These are phyloP conservation scores for Pochonia chlamydosporia DNA, from an alignment of 2,329 filamentous ascomycete species.

Conservation along the genomic window DNA sequence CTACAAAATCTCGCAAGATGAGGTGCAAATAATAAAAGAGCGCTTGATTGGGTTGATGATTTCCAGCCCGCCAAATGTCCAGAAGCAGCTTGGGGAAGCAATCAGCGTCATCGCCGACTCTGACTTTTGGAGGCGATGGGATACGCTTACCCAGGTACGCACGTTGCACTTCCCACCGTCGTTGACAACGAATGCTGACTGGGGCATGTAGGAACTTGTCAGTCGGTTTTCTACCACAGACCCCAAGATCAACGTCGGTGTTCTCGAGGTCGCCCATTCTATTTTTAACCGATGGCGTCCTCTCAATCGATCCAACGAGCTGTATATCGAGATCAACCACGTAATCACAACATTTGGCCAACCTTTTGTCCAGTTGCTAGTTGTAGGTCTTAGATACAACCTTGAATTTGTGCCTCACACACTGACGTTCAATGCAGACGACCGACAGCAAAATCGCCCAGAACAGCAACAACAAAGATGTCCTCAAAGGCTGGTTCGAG, in stretches of 20 bases:
- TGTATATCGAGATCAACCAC: slow-evolving; percentile 95
- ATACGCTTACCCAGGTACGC: slow-evolving; percentile 77
- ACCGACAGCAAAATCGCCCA: slow-evolving; percentile 68
- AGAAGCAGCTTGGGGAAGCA: slow-evolving; percentile 90
- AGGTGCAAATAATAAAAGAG: slow-evolving; percentile 86
- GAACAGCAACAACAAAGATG: slow-evolving; percentile 68
- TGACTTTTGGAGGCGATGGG: slow-evolving; percentile 94
- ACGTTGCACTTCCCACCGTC: background rate
- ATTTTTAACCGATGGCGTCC: slow-evolving; percentile 97
- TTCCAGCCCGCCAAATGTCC: slow-evolving; percentile 76
- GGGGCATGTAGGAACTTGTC: slow-evolving; percentile 64
- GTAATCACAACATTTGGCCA: slow-evolving; percentile 79
- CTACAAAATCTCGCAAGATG: slow-evolving; percentile 77
- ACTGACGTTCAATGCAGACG: slow-evolving; percentile 34
- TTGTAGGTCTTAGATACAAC: slow-evolving; percentile 40
- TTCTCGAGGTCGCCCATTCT: slow-evolving; percentile 94
- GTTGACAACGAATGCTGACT: background rate
- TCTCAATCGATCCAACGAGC: slow-evolving; percentile 83
- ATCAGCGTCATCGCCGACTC: slow-evolving; percentile 97
- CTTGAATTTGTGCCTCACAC: background rate
- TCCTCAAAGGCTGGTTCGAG: slow-evolving; percentile 72
- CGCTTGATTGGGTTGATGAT: slow-evolving; percentile 98
- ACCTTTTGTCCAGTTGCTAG: slow-evolving; percentile 76
- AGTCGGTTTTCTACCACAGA: slow-evolving; percentile 78
- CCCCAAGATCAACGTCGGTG: slow-evolving; percentile 81